These are phyloP conservation scores for Penicillium corylophilum DNA, from an alignment of 2,329 filamentous ascomycete genomes.

Conservation along the genomic window DNA sequence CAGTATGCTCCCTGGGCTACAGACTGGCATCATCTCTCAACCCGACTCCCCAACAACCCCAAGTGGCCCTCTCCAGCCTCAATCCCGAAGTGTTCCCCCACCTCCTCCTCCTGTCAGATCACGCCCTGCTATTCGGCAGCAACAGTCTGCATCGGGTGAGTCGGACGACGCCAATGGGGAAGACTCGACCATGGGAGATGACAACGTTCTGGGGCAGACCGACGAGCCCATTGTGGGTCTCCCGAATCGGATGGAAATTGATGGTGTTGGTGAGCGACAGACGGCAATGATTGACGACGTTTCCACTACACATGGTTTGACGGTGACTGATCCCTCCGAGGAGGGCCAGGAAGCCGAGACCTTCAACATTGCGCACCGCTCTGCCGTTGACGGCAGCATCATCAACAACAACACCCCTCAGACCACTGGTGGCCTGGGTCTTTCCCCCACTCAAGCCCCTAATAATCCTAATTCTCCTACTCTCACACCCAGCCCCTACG, in stretches of 20 bases:
- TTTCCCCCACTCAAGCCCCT: slow-evolving; percentile 65
- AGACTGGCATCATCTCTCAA: slow-evolving; percentile 74
- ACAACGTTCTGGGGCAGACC: slow-evolving; percentile 48
- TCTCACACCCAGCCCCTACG: slow-evolving; percentile 68
- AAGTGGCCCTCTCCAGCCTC: slow-evolving; percentile 63
- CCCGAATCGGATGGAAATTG: slow-evolving; percentile 77
- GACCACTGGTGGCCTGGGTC: slow-evolving; percentile 65
- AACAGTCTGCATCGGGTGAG: slow-evolving; percentile 81
- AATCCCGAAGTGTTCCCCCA: slow-evolving; percentile 55
- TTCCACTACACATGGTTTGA: slow-evolving; percentile 69
- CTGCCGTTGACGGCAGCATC: slow-evolving; percentile 79
- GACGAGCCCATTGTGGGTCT: slow-evolving; percentile 74
- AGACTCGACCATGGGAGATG: slow-evolving; percentile 73
- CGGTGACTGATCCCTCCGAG: slow-evolving; percentile 76
- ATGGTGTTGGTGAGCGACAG: slow-evolving; percentile 81
- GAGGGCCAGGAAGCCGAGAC: slow-evolving; percentile 77
- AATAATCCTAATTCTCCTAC: slow-evolving; percentile 71
- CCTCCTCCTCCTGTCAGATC: slow-evolving; percentile 58
- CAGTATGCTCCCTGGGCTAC: slow-evolving; percentile 72
- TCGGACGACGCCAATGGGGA: slow-evolving; percentile 84
- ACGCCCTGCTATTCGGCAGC: slow-evolving; percentile 83
- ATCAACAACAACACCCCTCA: slow-evolving; percentile 66
- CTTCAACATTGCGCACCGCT: slow-evolving; percentile 90
- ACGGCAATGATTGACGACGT: slow-evolving; percentile 67
- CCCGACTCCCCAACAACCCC: slow-evolving; percentile 89